Percentiles rank a stretch among this genome's conserved stretches.
Conservation (phyloP, 2,329 filamentous ascomycete genomes). For the Pleurostoma richardsiae region DNA sequence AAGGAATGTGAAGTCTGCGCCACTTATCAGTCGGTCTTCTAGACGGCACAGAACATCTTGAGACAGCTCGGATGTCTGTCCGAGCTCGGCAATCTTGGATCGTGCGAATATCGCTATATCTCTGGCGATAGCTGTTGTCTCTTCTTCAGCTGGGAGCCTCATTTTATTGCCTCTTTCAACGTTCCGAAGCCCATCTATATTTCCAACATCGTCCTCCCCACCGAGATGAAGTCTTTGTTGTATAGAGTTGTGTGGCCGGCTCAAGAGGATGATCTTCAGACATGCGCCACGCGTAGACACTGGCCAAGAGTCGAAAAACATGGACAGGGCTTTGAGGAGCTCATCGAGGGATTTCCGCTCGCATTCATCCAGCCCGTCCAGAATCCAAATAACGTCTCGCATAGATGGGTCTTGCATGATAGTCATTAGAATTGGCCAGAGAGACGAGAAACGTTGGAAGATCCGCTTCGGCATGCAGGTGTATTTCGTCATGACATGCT, state of each 20-base stretch:
- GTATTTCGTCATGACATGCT: not conserved
- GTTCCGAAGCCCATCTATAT: not conserved
- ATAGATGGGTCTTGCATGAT: not conserved
- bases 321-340: not conserved
- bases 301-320: not conserved
- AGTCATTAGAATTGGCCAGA: not conserved
- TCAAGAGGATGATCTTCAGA: not conserved
- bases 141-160: not conserved
- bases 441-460: not conserved
- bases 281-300: not conserved
- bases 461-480: not conserved
- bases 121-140: not conserved
- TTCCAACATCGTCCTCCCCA: not conserved
- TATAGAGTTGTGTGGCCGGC: not conserved
- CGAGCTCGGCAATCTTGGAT: not conserved
- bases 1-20: not conserved
- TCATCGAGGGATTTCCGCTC: not conserved
- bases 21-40: not conserved
- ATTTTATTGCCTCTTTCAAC: not conserved
- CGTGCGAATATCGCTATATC: not conserved
- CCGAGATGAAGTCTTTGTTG: not conserved
- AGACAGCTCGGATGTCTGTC: not conserved
- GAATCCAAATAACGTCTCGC: not conserved
- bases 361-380: not conserved
- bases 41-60: not conserved